Base-by-base conservation (phyloP, 345 rosid species). In the Hypericum perforatum region DNA sequence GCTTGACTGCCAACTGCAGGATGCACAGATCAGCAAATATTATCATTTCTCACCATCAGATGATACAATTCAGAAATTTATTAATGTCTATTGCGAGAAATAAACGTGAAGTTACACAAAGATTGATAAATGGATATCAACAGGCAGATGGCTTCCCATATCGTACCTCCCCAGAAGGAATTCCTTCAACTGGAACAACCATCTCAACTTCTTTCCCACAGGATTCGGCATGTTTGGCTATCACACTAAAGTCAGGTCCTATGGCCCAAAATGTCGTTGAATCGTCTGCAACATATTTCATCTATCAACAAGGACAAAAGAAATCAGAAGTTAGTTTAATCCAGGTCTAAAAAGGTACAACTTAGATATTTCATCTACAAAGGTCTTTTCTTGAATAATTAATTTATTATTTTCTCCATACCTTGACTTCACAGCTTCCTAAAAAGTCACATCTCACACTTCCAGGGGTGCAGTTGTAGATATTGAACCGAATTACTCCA, bases 391-490 rank as follows among this genome's bases (percentile, higher is more conserved):
- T 22, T 22, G 32, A 22, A 22, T 22, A 22, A 22, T 22, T 4
- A 22, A 22, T 22, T 22, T 22, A 22, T 22, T 22, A 1, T 22
- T 22, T 4, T 22, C 4, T 22, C 6, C 7, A 49, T 78, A 91
- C 96, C 96, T 92, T 92, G 50, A 92, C 73, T 72, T 92, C 95
- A n/a, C 95, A 92, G 67, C 89, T 88, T 57, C 82, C 76, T 1
- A 88, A 70, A 62, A 67, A 81, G 62, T 88, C 83, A 60, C 70
- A 78, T 74, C 82, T 83, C 60, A 85, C 74, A 53, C 74, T 72
- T 39, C 65, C 68, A 3, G 96, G 95, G 13, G 66, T 76, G 43
- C 74, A 67, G 57, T 81, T 80, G 16, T 74, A 92, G 36, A 92
- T 88, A 65, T 83, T 74, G 67, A 92, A 88, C 8, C 70, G 77